Evolutionary conservation across 495 filamentous ascomycete genomes (phyloP).

Genomic region (Lepidopterella palustris): DNA sequence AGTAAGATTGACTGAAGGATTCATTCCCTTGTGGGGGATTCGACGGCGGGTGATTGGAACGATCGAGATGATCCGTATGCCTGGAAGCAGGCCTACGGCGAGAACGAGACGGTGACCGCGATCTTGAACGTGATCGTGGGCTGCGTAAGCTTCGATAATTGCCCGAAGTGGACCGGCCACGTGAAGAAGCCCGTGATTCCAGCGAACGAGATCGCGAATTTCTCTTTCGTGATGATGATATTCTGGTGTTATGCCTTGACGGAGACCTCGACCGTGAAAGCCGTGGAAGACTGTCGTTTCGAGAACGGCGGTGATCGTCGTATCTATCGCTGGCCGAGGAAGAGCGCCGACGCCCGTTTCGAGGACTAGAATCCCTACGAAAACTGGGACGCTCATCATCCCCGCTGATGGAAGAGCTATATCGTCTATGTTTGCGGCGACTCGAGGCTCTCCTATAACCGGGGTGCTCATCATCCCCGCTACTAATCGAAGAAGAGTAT

Average conservation of each 20-base stretch:
- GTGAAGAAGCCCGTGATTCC: background rate
- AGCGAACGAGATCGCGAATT: background rate
- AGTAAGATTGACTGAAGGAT: background rate
- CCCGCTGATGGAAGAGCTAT: conserved; percentile 37
- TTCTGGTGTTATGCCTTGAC: background rate
- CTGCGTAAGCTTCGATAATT: background rate
- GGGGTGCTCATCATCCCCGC: conserved; percentile 32
- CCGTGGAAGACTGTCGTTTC: background rate
- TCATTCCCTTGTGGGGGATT: background rate
- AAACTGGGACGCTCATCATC: background rate
- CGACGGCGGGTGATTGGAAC: background rate
- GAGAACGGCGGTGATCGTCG: background rate
- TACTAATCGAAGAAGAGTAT: no score
- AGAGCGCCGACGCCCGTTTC: background rate
- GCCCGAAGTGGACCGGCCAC: background rate
- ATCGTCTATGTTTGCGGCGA: conserved; percentile 40
- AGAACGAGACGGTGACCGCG: background rate
- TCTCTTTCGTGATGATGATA: background rate
- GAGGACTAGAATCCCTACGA: background rate
- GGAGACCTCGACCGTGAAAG: background rate
- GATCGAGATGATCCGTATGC: no score
- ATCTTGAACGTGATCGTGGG: background rate
- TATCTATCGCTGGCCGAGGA: background rate
- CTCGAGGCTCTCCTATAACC: conserved; percentile 39
- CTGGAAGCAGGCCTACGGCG: background rate